Evolutionary conservation across 2,329 filamentous ascomycete genomes (phyloP), one percentile per base, ranked within the genome.

Genomic region (Ascochyta rabiei): DNA sequence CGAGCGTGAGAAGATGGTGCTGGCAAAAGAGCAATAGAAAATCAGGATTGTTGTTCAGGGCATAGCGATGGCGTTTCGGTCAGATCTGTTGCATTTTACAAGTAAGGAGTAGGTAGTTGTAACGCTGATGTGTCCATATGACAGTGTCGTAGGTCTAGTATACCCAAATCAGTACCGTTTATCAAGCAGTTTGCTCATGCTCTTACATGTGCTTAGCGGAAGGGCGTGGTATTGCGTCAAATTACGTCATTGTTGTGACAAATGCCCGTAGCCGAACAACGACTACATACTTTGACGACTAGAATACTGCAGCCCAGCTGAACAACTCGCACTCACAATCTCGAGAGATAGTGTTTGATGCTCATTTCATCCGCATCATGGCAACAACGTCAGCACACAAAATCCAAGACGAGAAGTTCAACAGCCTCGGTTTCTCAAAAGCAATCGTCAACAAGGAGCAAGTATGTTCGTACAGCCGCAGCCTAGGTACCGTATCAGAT

Each of bases 1-100:
- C 61, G 92, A 96, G 79, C 86, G 95, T 72, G 92, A 98, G 78
- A 97, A 97, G 85, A 93, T 96, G 84, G 83, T 99, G 53, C 72
- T 98, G 72, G 86, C 87, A 30, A 80, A 77, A 19, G 86, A 87
- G 75, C 78, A 87, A 73, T 89, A 52, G 66, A 13, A 41, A 12
- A n/a, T 42, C 6, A 30, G 45, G 38, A 23, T 50, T 48, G 54
- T 57, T 37, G 28, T 30, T 30, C 28, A 44, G 31, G 64, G 70
- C 70, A 73, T 73, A 73, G 70, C 70, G 69, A 61, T 55, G 70
- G 70, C 69, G 70, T 71, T 68, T 35, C 33, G 52, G 47, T 49
- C 52, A 28, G 33, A 24, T 23, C 5, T 37, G 30, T 55, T 41
- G 52, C 52, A 46, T 54, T 48, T 48, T 45, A 26, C 41, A 39